Conservation (phyloP, 225 moss, liverwort and hornwort genomes). For the Bryoerythrophyllum caledonicum region DNA sequence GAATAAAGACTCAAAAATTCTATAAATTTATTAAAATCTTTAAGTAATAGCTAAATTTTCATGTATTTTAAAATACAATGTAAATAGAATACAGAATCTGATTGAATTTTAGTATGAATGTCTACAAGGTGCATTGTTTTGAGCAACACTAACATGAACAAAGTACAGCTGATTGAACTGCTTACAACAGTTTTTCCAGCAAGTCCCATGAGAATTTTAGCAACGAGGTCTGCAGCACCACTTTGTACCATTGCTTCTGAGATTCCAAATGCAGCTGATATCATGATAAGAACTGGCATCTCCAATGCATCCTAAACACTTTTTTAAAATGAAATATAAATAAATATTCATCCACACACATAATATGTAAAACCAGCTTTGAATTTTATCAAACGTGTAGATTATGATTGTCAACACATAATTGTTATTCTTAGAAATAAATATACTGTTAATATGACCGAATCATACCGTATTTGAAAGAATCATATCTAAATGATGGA, state of each 20-base stretch:
- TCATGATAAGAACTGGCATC: conserved; percentile 92
- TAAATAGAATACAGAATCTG: neutral
- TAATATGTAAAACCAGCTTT: too few relatives aligned
- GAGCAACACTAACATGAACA: conserved; percentile 59
- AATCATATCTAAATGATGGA: too few relatives aligned
- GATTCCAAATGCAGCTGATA: conserved; percentile 91
- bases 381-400: too few relatives aligned
- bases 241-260: conserved; percentile 97
- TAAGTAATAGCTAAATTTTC: neutral
- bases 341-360: fast-evolving
- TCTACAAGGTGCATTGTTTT: conserved; percentile 33
- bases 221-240: conserved; percentile 83
- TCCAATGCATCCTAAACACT: conserved; percentile 73
- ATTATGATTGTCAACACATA: neutral
- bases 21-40: too few relatives aligned
- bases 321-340: neutral
- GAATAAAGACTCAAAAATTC: too few relatives aligned
- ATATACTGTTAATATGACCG: fast-evolving
- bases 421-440: neutral
- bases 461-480: too few relatives aligned
- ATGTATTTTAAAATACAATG: neutral
- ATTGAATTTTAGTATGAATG: neutral
- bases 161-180: conserved; percentile 50
- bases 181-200: conserved; percentile 92
- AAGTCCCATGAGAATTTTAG: conserved; percentile 85